Evolutionary conservation across 306 rosid genomes (phyloP), one percentile per base, ranked within the genome.

Genomic region (Nissolia schottii): DNA sequence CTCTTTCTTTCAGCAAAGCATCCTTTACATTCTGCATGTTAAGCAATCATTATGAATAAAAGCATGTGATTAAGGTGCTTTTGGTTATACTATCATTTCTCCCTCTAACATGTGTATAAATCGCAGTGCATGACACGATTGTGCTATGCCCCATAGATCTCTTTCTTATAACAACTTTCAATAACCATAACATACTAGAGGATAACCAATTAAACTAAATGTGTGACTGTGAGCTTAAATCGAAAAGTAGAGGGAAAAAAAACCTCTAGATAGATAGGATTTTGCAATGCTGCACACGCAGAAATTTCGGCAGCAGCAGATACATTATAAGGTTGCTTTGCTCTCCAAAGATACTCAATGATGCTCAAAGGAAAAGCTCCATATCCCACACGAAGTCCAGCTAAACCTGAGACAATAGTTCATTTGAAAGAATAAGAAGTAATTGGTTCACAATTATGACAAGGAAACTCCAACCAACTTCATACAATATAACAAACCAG

Each of bases 351-450:
- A 77, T 81, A 94, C 81, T 91, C 90, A n/a, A 94, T 91, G 24
- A 94, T 81, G 76, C 91, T 86, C 81, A 79, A 73, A 15, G 99
- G 96, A 85, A 94, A 91, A 48, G 99, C 97, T 83, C 99, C 99
- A 72, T 94, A 94, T 73, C 99, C 99, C 56, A 94, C 99, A 24
- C 99, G 96, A 70, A 91, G 93, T 77, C 99, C 99, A 22, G 99
- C 99, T 73, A 91, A 91, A 81, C 99, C 99, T 91, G 92, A 83
- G 76, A 35, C 22, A 70, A 6, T 46, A 34, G 25, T 24, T 56
- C 45, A 64, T 63, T 70, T 70, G 25, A 53, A 54, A n/a, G n/a
- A 80, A 34, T 62, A 18, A 34, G 57, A 55, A 48, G 20, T 63
- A 56, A n/a, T 37, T 27, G 43, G 67, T 22, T 61, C 32, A 32